Conservation (phyloP, 2,329 filamentous ascomycete species). For the Claviceps sp. region DNA sequence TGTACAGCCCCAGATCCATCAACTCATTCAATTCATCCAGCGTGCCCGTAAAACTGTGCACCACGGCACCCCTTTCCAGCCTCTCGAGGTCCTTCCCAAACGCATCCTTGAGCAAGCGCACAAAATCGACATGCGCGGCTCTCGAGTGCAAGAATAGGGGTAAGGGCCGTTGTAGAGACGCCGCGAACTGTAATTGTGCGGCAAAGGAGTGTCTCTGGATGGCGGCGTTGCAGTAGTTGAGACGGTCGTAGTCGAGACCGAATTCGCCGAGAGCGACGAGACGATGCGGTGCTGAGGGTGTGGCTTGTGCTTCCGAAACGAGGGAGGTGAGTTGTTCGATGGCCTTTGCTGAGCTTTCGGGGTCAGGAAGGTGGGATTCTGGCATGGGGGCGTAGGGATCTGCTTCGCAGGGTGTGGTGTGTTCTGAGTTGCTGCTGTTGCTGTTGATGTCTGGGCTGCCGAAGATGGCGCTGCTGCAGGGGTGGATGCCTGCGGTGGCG, state of each 20-base stretch:
- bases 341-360: constrained; percentile 30
- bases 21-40: constrained; percentile 71
- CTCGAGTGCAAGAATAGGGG: constrained; percentile 89
- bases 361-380: constrained; percentile 35
- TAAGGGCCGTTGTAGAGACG: constrained; percentile 53
- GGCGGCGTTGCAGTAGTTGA: constrained; percentile 67
- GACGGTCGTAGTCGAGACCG: constrained; percentile 87
- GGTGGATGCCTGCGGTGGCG: constrained; percentile 86
- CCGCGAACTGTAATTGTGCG: constrained; percentile 66
- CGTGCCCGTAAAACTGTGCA: constrained; percentile 91
- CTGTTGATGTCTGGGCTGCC: constrained; percentile 37
- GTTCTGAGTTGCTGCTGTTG: constrained; percentile 26
- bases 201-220: constrained; percentile 78
- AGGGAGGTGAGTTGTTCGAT: constrained; percentile 50
- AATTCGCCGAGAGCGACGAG: constrained; percentile 86
- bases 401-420: constrained; percentile 38
- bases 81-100: constrained; percentile 46
- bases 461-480: constrained; percentile 74
- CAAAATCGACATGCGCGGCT: constrained; percentile 76
- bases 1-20: constrained; percentile 67
- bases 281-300: constrained; percentile 18
- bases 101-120: constrained; percentile 48
- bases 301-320: constrained; percentile 42
- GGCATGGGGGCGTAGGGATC: constrained; percentile 32
- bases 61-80: constrained; percentile 65